Base-by-base conservation (phyloP, 768 basidiomycete species). In the Hygrocybe punicea region DNA sequence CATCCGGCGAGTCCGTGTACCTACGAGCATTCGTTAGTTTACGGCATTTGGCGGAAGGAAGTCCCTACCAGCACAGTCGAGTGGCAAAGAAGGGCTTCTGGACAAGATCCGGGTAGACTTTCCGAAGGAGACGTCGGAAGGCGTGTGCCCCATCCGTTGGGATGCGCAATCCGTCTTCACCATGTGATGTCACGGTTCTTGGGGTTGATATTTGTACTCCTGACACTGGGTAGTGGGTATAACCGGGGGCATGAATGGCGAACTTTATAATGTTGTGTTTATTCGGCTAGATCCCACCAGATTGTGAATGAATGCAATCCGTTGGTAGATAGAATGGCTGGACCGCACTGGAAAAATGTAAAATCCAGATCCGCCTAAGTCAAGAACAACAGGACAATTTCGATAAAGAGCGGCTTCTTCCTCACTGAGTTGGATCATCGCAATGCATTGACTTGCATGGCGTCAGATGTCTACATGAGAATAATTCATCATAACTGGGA, bases 1-100 rank as follows among this genome's bases (percentile, higher is more conserved):
- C 86, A 64, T 94, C 89, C 1, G 85, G 80, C 4, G 93, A 84
- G 63, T 97, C 95, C 21, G 87, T 87, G 68, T 98, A 98, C 92
- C 92, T 94, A 60, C 39, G 19, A 42, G 13, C 47, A 25, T 29
- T 33, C 13, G 36, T 23, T 24, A n/a, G 23, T 13, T 25, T 51
- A 34, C 21, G 11, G 33, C 16, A 21, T 9, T 9, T 14, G 33
- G 16, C 45, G 53, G 34, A 24, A 33, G 14, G 35, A 40, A 45
- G 42, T 19, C 69, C 82, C 68, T 66, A 91, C 95, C 95, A 98
- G 73, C 95, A 98, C 60, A 98, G 70, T 58, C 95, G 74, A 10
- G 93, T 95, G 6, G 75, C 76, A 29, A 72, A 67, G 65, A 93
- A 89, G 0, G 88, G 81, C 68, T 85, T 88, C 61, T 83, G 72